Percentiles rank a stretch among this genome's conserved stretches.
These are phyloP conservation scores for Sphaerosporella brunnea DNA, from an alignment of 495 filamentous ascomycete genomes.

Conservation along the genomic window DNA sequence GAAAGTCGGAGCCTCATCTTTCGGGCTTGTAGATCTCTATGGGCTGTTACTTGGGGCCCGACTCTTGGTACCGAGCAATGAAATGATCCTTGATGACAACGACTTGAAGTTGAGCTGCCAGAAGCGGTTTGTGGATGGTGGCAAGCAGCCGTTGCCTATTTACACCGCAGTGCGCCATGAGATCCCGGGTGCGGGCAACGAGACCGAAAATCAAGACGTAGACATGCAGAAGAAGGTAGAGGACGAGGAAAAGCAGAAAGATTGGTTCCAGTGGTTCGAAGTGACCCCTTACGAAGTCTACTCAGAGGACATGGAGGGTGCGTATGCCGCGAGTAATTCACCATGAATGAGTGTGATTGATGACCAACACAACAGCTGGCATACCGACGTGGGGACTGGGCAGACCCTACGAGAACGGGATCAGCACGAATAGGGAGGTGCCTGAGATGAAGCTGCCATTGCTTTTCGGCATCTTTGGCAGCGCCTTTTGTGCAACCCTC, in stretches of 20 bases:
- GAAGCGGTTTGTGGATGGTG: slow-evolving; percentile 47
- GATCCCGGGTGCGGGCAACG: slow-evolving; percentile 49
- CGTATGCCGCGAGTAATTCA: slow-evolving; percentile 6
- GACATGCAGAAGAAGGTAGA: slow-evolving; percentile 41
- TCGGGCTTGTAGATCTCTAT: slow-evolving; percentile 84
- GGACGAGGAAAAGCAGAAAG: slow-evolving; percentile 31
- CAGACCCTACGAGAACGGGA: slow-evolving; percentile 56
- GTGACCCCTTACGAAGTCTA: slow-evolving; percentile 91
- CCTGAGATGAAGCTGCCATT: slow-evolving; percentile 69
- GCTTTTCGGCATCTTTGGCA: slow-evolving; percentile 83
- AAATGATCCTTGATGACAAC: slow-evolving; percentile 49
- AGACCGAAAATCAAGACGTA: slow-evolving; percentile 26
- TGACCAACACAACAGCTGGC: slow-evolving; percentile 41
- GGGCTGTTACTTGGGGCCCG: slow-evolving; percentile 69
- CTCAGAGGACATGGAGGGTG: slow-evolving; percentile 60
- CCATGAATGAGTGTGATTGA: no score
- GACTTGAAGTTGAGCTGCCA: slow-evolving; percentile 88
- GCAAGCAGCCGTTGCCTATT: slow-evolving; percentile 73
- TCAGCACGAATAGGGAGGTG: slow-evolving; percentile 42
- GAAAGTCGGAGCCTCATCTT: slow-evolving; percentile 63
- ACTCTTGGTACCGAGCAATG: slow-evolving; percentile 68
- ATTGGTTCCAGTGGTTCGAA: slow-evolving; percentile 97
- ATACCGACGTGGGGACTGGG: slow-evolving; percentile 92
- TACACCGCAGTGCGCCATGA: slow-evolving; percentile 92
- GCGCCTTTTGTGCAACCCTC: slow-evolving; percentile 85